phyloP scores from a whole-genome alignment of 2,329 filamentous ascomycete species.

The Chaetomiaceae sp. region DNA sequence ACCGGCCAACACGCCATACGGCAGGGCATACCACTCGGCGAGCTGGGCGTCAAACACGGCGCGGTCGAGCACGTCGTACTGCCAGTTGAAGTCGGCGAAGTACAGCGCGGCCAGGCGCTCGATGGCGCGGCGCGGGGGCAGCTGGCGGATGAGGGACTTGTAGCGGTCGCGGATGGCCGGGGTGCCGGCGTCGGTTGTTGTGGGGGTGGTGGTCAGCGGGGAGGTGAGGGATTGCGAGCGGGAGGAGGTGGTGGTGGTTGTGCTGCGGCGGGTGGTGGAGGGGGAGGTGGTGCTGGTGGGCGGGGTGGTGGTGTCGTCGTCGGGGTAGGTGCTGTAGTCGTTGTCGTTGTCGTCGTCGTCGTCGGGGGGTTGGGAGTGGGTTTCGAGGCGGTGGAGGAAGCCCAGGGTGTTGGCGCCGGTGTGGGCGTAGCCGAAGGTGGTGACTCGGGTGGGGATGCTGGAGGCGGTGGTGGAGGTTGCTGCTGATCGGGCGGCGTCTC shows the following conservation, averaged over 20 bases:
- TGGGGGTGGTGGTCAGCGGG: background rate
- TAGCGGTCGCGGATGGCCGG: slow-evolving; percentile 43
- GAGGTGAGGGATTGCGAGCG: background rate
- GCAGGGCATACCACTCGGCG: slow-evolving; percentile 47
- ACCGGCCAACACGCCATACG: slow-evolving; percentile 40
- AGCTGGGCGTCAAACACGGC: slow-evolving; percentile 46
- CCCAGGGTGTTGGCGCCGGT: slow-evolving; percentile 9
- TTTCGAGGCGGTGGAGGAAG: slow-evolving; percentile 13
- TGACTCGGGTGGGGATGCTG: slow-evolving; percentile 1
- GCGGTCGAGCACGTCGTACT: slow-evolving; percentile 51
- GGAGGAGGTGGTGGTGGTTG: background rate
- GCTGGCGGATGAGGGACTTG: slow-evolving; percentile 50
- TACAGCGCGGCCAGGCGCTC: slow-evolving; percentile 50
- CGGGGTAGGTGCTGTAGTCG: no score
- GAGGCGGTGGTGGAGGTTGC: background rate
- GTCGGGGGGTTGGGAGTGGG: background rate
- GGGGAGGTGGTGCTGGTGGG: background rate
- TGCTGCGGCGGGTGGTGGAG: background rate
- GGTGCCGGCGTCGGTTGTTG: background rate
- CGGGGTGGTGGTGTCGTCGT: no score
- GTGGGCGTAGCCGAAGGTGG: slow-evolving; percentile 12
- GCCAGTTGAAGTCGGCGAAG: slow-evolving; percentile 53
- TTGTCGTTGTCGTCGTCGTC: background rate
- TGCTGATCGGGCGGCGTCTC: background rate
- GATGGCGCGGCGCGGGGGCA: slow-evolving; percentile 49